Conservation (phyloP, 2,329 filamentous ascomycete species). For the Didymosphaeria variabile region DNA sequence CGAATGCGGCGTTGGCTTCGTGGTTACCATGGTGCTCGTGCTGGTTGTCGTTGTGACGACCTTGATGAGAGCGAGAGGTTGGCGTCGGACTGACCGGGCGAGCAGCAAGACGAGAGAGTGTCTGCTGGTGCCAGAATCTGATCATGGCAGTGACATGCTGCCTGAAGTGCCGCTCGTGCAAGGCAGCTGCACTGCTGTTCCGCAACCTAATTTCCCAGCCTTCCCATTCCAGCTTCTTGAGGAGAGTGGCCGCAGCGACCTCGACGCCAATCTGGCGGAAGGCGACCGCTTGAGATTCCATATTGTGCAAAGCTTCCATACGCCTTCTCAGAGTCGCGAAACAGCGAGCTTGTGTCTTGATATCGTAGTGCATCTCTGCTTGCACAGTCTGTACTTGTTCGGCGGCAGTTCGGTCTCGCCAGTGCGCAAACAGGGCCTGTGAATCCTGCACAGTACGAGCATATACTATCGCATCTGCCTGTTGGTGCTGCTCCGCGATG, state of each 20-base stretch:
- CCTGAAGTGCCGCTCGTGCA: slow-evolving; percentile 60
- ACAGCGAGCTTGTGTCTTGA: slow-evolving; percentile 42
- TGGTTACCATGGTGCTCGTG: neutral
- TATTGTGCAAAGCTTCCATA: slow-evolving; percentile 32
- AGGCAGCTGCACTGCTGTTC: slow-evolving; percentile 61
- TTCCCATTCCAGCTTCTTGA: slow-evolving; percentile 67
- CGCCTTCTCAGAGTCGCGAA: slow-evolving; percentile 40
- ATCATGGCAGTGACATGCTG: slow-evolving; percentile 8
- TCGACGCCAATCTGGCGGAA: slow-evolving; percentile 59
- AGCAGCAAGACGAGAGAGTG: neutral
- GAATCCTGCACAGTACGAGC: slow-evolving; percentile 32
- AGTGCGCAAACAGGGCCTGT: slow-evolving; percentile 51
- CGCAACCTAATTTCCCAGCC: slow-evolving; percentile 64
- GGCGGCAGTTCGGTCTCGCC: slow-evolving; percentile 52
- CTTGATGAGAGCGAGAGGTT: neutral
- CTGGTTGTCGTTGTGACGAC: neutral
- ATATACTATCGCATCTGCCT: slow-evolving; percentile 43
- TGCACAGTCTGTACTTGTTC: slow-evolving; percentile 30
- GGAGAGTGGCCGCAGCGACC: slow-evolving; percentile 55
- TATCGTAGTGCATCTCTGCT: slow-evolving; percentile 34
- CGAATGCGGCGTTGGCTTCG: neutral
- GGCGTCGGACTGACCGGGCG: neutral
- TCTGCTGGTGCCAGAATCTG: slow-evolving; percentile 6
- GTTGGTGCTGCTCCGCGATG: slow-evolving; percentile 32
- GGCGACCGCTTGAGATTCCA: slow-evolving; percentile 55